Evolutionary conservation across 768 basidiomycete species (phyloP).

Genomic region (Psilocybe tampanensis): DNA sequence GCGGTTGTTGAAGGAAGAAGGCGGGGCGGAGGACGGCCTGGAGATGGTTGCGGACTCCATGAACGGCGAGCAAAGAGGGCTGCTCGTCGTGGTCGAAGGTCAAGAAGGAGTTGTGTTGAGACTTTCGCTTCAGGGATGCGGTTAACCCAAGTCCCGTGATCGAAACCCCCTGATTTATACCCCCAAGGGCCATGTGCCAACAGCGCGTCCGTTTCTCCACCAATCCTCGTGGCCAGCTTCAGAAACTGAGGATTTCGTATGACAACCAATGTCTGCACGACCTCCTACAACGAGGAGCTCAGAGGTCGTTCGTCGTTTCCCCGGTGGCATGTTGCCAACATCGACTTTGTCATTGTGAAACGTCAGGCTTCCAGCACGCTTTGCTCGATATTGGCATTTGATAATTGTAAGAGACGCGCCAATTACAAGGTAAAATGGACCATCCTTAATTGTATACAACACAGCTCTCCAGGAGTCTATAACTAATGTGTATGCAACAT

Average conservation of each 20-base stretch:
- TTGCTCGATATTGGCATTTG: too few species aligned
- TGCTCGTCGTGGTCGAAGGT: constrained; percentile 13
- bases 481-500: too few species aligned
- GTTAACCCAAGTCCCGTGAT: constrained; percentile 10
- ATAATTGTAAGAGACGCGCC: too few species aligned
- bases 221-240: not conserved
- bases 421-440: too few species aligned
- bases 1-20: constrained; percentile 15
- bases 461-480: too few species aligned
- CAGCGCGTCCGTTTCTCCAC: constrained; percentile 7
- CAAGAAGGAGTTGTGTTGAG: constrained; percentile 4
- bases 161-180: constrained; percentile 3
- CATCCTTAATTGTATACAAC: too few species aligned
- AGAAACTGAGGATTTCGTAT: not conserved
- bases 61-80: constrained; percentile 8
- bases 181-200: not conserved
- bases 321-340: too few species aligned
- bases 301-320: too few species aligned
- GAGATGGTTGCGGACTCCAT: constrained; percentile 12
- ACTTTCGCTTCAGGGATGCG: constrained; percentile 1
- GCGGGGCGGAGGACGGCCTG: constrained; percentile 11
- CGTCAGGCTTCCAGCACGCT: too few species aligned
- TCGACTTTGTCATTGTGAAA: too few species aligned
- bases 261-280: not conserved
- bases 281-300: too few species aligned